Percentiles rank a stretch among this genome's conserved stretches.
These are phyloP conservation scores for Salix suchowensis DNA, from an alignment of 345 rosid genomes.

Conservation along the genomic window DNA sequence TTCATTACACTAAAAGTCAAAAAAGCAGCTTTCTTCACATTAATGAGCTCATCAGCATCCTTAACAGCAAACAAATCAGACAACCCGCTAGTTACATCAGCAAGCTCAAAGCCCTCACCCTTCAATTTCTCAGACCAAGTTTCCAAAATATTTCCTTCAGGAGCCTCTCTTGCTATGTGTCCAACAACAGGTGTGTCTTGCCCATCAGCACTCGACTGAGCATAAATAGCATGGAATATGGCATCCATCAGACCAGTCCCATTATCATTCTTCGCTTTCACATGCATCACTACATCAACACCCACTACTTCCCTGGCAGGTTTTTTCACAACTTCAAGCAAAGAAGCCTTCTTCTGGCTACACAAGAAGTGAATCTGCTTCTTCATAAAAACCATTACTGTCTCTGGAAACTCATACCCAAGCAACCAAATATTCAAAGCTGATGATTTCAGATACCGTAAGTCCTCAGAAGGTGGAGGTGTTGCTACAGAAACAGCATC, in stretches of 20 bases:
- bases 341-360: background rate
- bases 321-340: background rate
- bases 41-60: slow-evolving; percentile 58
- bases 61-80: slow-evolving; percentile 77
- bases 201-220: slow-evolving; percentile 38
- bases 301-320: slow-evolving; percentile 38
- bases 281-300: slow-evolving; percentile 59
- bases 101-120: slow-evolving; percentile 48
- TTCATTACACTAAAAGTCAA: slow-evolving; percentile 71
- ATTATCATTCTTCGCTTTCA: slow-evolving; percentile 60
- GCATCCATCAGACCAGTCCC: slow-evolving; percentile 59
- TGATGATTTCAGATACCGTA: background rate
- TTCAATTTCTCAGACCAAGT: slow-evolving; percentile 62
- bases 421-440: background rate
- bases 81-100: slow-evolving; percentile 64
- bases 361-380: background rate
- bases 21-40: slow-evolving; percentile 79
- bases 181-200: slow-evolving; percentile 52
- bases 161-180: slow-evolving; percentile 61
- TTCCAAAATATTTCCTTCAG: slow-evolving; percentile 79
- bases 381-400: background rate
- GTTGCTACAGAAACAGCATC: background rate
- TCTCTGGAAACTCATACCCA: slow-evolving; percentile 1
- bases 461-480: background rate
- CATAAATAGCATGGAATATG: slow-evolving; percentile 51